phyloP scores from a whole-genome alignment of 1,284 basidiomycete genomes.

The Ceratobasidium sp. region DNA sequence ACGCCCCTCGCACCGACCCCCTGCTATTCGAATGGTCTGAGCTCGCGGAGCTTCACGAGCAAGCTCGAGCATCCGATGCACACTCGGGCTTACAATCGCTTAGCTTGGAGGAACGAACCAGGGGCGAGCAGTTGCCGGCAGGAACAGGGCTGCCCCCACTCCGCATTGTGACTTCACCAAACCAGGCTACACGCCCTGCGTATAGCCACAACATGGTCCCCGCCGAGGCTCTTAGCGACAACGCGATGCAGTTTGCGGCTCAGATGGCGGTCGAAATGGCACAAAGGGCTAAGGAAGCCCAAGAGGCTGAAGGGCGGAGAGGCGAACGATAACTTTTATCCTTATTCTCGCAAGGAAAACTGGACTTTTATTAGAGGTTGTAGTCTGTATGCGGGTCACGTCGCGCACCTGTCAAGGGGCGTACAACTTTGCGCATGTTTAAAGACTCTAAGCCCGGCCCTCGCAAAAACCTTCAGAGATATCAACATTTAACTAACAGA shows the following conservation, averaged over 20 bases:
- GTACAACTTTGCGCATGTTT: too few species aligned
- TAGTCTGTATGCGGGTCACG: neutral
- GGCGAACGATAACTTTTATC: slow-evolving; percentile 7
- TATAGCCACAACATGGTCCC: slow-evolving; percentile 93
- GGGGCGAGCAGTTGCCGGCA: slow-evolving; percentile 20
- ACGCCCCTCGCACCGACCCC: slow-evolving; percentile 85
- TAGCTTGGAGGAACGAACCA: neutral
- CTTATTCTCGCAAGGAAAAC: neutral
- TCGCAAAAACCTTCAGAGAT: neutral
- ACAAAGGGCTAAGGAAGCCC: slow-evolving; percentile 28
- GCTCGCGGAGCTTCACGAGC: slow-evolving; percentile 64
- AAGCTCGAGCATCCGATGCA: slow-evolving; percentile 49
- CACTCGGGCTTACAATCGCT: slow-evolving; percentile 26
- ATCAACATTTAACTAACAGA: neutral
- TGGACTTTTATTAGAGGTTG: neutral
- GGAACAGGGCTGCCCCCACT: slow-evolving; percentile 65
- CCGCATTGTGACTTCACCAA: slow-evolving; percentile 77
- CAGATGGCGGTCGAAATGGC: slow-evolving; percentile 45
- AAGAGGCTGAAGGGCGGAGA: slow-evolving; percentile 24
- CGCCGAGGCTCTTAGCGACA: slow-evolving; percentile 75
- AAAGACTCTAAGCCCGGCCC: neutral
- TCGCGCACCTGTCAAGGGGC: too few species aligned
- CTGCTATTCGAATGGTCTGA: slow-evolving; percentile 89
- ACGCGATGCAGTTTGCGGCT: slow-evolving; percentile 43
- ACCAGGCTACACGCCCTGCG: slow-evolving; percentile 74